Conservation (phyloP, 2,329 filamentous ascomycete genomes). For the Mycosphaerelloides madeirae region DNA sequence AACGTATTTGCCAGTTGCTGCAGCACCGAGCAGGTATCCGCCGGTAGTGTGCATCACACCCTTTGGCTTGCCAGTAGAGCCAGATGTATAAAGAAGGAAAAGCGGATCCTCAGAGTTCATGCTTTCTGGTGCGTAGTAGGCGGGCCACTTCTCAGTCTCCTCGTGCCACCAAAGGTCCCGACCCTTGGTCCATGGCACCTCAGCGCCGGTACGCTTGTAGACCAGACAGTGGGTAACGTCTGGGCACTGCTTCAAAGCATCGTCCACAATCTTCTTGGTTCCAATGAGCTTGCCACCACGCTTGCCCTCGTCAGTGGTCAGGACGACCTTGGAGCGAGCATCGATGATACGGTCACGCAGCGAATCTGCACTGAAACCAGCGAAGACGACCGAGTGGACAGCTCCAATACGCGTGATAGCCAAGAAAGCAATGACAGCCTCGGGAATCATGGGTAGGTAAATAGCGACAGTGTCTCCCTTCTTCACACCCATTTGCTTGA, state of each 20-base stretch:
- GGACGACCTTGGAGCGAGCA: conserved; percentile 84
- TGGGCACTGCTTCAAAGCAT: conserved; percentile 92
- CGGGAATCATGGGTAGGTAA: conserved; percentile 98
- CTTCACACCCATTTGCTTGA: conserved; percentile 92
- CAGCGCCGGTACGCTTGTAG: conserved; percentile 89
- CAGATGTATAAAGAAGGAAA: conserved; percentile 96
- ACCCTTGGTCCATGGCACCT: conserved; percentile 83
- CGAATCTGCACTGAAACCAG: conserved; percentile 94
- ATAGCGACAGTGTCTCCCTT: conserved; percentile 97
- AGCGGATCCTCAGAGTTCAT: conserved; percentile 94
- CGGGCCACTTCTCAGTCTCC: conserved; percentile 93
- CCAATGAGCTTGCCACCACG: conserved; percentile 95
- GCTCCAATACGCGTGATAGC: conserved; percentile 90
- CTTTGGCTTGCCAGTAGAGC: conserved; percentile 97
- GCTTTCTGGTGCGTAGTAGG: conserved; percentile 81
- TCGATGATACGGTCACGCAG: conserved; percentile 92
- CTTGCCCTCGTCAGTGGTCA: conserved; percentile 96
- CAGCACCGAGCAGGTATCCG: conserved; percentile 90
- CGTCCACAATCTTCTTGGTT: conserved; percentile 98
- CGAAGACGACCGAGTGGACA: conserved; percentile 95
- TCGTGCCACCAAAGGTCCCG: conserved; percentile 98
- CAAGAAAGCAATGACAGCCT: conserved; percentile 85
- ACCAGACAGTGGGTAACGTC: conserved; percentile 81
- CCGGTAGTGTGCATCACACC: conserved; percentile 97
- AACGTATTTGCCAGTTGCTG: conserved; percentile 93